Conservation (phyloP, 768 basidiomycete genomes). For the Tricholomella constricta region DNA sequence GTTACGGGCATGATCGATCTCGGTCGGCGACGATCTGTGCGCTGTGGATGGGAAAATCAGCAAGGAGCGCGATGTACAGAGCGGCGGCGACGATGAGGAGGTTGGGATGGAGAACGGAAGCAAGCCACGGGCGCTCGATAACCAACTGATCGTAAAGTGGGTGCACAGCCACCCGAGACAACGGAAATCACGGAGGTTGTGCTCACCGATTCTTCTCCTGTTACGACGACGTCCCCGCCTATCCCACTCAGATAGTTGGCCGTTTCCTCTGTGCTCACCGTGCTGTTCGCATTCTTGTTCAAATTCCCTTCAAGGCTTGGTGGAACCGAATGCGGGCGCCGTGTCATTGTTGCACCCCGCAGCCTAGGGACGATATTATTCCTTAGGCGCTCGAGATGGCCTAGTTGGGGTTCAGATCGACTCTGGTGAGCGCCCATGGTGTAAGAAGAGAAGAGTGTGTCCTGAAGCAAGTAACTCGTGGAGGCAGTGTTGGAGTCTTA, state of each 20-base stretch:
- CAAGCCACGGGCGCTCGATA: conserved; percentile 13
- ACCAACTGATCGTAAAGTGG: conserved; percentile 8
- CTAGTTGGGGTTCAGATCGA: conserved; percentile 18
- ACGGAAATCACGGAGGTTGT: conserved; percentile 3
- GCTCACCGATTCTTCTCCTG: conserved; percentile 7
- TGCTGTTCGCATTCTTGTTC: background rate
- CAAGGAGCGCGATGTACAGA: background rate
- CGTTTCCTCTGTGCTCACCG: background rate
- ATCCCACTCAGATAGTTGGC: background rate
- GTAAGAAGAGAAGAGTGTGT: background rate
- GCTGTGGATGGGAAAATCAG: conserved; percentile 8
- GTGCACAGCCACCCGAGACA: conserved; percentile 20
- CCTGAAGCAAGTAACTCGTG: background rate
- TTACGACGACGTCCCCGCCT: background rate
- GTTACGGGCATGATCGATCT: conserved; percentile 34
- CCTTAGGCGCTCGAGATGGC: conserved; percentile 22
- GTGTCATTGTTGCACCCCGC: conserved; percentile 7
- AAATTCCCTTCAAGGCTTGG: background rate
- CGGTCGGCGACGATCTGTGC: conserved; percentile 2
- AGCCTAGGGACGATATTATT: conserved; percentile 15
- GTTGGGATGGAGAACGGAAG: background rate
- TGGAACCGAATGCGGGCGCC: background rate
- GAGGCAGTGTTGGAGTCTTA: conserved; percentile 1
- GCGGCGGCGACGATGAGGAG: background rate
- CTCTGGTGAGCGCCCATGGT: conserved; percentile 37